Percentiles rank a stretch among this genome's conserved stretches.
These are phyloP conservation scores for Pythium oligandrum DNA, from an alignment of 352 stramenopile species.

Conservation along the genomic window DNA sequence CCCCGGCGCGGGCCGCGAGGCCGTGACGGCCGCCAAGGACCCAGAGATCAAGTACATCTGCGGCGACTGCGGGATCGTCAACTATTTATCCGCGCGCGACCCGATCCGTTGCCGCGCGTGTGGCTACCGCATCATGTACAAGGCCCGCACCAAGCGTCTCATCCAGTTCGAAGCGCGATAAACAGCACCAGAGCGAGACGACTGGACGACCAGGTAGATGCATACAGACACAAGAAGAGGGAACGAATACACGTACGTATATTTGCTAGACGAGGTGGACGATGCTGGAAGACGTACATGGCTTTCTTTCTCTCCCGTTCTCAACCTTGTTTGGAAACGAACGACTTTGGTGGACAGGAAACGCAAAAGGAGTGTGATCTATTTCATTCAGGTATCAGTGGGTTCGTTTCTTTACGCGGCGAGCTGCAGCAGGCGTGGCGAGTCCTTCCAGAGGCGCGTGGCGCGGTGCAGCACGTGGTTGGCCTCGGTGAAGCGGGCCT, in stretches of 20 bases:
- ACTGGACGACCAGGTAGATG: neutral
- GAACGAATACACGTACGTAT: neutral
- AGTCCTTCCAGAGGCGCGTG: slow-evolving; percentile 61
- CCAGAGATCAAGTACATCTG: slow-evolving; percentile 96
- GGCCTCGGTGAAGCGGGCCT: slow-evolving; percentile 42
- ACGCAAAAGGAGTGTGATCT: too few relatives aligned
- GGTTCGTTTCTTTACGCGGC: slow-evolving; percentile 2
- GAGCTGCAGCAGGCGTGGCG: slow-evolving; percentile 44
- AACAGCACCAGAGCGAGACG: slow-evolving; percentile 11
- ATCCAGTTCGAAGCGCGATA: slow-evolving; percentile 91
- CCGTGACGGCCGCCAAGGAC: slow-evolving; percentile 69
- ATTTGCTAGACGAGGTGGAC: too few relatives aligned
- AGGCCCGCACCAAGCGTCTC: slow-evolving; percentile 94
- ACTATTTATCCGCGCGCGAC: slow-evolving; percentile 94
- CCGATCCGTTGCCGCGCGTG: slow-evolving; percentile 95
- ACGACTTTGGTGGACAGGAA: too few relatives aligned
- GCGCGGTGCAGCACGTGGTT: slow-evolving; percentile 67
- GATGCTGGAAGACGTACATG: too few relatives aligned
- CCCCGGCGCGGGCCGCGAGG: slow-evolving; percentile 28
- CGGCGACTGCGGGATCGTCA: slow-evolving; percentile 94
- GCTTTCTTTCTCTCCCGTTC: too few relatives aligned
- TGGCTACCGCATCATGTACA: slow-evolving; percentile 98
- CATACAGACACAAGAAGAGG: slow-evolving; percentile 1
- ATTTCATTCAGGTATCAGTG: too few relatives aligned
- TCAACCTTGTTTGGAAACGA: too few relatives aligned